These are phyloP conservation scores for Starmerella ratchasimensis DNA, from an alignment of 805 yeast species.

Conservation along the genomic window DNA sequence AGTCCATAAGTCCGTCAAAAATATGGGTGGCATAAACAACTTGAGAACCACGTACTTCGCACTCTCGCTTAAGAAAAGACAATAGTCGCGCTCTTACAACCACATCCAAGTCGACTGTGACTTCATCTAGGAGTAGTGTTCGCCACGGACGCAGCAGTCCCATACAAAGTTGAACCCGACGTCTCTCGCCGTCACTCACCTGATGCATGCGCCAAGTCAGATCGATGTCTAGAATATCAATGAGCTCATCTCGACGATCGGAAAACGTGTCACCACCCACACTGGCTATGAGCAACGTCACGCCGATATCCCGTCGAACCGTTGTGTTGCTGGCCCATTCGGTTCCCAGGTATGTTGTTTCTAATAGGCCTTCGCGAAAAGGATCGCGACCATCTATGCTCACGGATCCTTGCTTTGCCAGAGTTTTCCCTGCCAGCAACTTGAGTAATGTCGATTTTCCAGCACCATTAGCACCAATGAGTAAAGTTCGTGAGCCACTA, in stretches of 20 bases:
- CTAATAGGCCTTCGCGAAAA: conserved; percentile 43
- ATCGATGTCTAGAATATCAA: conserved; percentile 72
- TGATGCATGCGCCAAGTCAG: conserved; percentile 83
- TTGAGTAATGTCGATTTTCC: conserved; percentile 84
- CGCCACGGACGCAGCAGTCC: conserved; percentile 88
- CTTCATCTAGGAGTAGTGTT: conserved; percentile 79
- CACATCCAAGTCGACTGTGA: conserved; percentile 92
- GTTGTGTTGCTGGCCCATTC: conserved; percentile 94
- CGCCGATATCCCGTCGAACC: conserved; percentile 84
- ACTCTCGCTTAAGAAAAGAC: conserved; percentile 59
- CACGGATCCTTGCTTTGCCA: conserved; percentile 60
- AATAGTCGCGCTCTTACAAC: conserved; percentile 68
- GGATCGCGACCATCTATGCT: conserved; percentile 78
- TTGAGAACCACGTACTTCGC: conserved; percentile 51
- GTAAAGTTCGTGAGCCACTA: conserved; percentile 58
- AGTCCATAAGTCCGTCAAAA: conserved; percentile 80
- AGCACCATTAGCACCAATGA: conserved; percentile 94
- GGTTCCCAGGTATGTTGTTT: conserved; percentile 73
- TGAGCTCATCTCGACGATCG: conserved; percentile 62
- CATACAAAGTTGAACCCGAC: conserved; percentile 89
- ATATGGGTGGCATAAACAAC: conserved; percentile 91
- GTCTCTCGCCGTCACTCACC: conserved; percentile 86
- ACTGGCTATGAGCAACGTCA: conserved; percentile 58
- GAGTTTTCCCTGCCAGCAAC: conserved; percentile 80
- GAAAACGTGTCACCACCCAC: conserved; percentile 68